A percentile compares a stretch with the other conserved stretches of the same genome.
These are phyloP conservation scores for Erodium moschatum DNA, from an alignment of 441 rosid genomes.

Conservation along the genomic window DNA sequence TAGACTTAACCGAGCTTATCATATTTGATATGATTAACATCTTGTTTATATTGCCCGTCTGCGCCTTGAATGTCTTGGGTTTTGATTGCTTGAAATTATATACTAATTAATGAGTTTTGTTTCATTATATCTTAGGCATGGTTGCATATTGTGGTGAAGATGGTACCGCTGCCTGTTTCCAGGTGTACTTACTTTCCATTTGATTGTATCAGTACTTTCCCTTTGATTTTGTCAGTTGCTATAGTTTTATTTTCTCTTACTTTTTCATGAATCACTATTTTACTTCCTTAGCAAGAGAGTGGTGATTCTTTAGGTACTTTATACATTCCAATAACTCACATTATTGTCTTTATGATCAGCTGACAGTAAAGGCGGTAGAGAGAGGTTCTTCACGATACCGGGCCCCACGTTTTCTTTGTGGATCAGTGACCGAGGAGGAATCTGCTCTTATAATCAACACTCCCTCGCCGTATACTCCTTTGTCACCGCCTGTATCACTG, in stretches of 20 bases:
- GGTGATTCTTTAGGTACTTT: neutral
- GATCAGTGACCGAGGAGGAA: slow-evolving; percentile 45
- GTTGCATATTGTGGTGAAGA: slow-evolving; percentile 82
- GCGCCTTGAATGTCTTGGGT: neutral
- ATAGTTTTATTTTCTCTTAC: neutral
- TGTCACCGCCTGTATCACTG: too few species aligned
- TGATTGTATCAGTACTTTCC: neutral
- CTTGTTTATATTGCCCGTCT: neutral
- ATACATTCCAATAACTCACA: neutral
- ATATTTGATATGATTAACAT: neutral
- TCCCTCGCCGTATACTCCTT: slow-evolving; percentile 34
- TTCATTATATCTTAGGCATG: slow-evolving; percentile 40
- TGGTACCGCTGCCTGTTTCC: slow-evolving; percentile 57
- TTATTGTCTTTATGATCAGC: slow-evolving; percentile 28
- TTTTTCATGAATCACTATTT: neutral
- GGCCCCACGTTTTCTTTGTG: slow-evolving; percentile 57
- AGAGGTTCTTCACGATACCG: slow-evolving; percentile 58
- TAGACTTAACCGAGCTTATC: neutral
- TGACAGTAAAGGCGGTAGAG: slow-evolving; percentile 56
- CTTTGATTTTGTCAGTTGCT: neutral
- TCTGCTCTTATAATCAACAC: slow-evolving; percentile 39
- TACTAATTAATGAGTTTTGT: slow-evolving; percentile 15
- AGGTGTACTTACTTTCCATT: slow-evolving; percentile 35
- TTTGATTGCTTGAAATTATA: neutral
- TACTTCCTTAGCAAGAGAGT: neutral